Base-by-base conservation (phyloP, 2,329 filamentous ascomycete species). In the Kalaharituber pfeilii region DNA sequence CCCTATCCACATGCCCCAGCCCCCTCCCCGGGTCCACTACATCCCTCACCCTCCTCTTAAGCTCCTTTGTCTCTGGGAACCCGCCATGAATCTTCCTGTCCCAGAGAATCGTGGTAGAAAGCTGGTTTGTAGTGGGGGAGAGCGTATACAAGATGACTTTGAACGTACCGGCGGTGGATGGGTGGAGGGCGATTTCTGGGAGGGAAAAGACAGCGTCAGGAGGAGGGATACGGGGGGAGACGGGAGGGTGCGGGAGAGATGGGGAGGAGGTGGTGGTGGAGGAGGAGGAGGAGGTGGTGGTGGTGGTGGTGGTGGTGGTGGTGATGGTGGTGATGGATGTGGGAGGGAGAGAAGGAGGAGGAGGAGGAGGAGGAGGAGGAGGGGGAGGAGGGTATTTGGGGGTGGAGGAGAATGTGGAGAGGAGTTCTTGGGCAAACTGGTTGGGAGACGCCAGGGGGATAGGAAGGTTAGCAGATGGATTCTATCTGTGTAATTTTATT, bases 391-490 rank as follows among this genome's bases (percentile, higher is more conserved):
- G 18, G 42, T 47, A 25, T 47, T 47, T 36, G n/a, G 42, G 18
- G 1, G 79, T 74, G 1, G 80, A 85, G 53, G 79, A 78, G 71
- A 98, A 98, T 0, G 89, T 98, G 1, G 86, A 94, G 33, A 98
- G 79, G 45, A 98, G 80, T 69, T 96, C 91, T 74, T 96, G 91
- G 50, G 82, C 89, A 68, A 84, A 95, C 85, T 94, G 62, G 30
- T 36, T 9, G 9, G 30, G 30, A n/a, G 30, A n/a, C n/a, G n/a
- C n/a, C n/a, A n/a, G n/a, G n/a, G n/a, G n/a, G n/a, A n/a, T n/a
- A n/a, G n/a, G n/a, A n/a, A 36, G 52, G 29, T 8, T 27, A 53
- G 47, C n/a, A n/a, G n/a, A n/a, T n/a, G n/a, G n/a, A n/a, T n/a
- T n/a, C n/a, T n/a, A n/a, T n/a, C n/a, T n/a, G n/a, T n/a, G n/a